Evolutionary conservation across 345 rosid genomes (phyloP), one percentile per base, ranked within the genome.

Genomic region (Brassica rapa): DNA sequence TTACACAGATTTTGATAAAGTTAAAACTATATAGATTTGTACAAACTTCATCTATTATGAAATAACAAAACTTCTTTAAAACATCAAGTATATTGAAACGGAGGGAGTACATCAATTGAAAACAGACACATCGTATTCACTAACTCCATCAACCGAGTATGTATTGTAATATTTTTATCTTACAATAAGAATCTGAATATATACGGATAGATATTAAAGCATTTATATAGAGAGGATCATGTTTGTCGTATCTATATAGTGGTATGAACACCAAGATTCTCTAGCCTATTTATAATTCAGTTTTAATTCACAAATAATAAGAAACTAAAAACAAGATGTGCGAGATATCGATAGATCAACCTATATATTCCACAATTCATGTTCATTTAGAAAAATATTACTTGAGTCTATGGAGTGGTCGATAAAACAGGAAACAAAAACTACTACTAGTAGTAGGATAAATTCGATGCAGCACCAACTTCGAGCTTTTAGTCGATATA

Each of bases 211-310:
- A 4, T 59, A 59, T 23, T 21, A 16, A 46, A 46, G 23, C 67
- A 24, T 41, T 15, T 19, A 49, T 49, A n/a, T 71, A 8, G 37
- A 62, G 49, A 73, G 19, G 23, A 5, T 61, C 39, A 72, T 11
- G 29, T 67, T 57, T 16, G 12, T 56, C 53, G 64, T 66, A 11
- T 74, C 15, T 75, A 33, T 37, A 65, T 37, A 62, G 62, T 53
- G 12, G 66, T 37, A 66, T 25, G 57, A 74, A 66, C 78, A 75
- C 59, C 66, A 75, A 66, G 65, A 74, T 55, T 75, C 71, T 25
- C 15, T 24, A 39, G 10, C 35, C 30, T 68, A 43, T 59, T 12
- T 43, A 43, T 2, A 10, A 60, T 59, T 68, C 33, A 7, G 43
- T 30, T 76, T n/a, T 23, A 43, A 33, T 21, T 4, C 30, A 29